phyloP scores from a whole-genome alignment of 345 rosid genomes.

The Eucalyptus melliodora region DNA sequence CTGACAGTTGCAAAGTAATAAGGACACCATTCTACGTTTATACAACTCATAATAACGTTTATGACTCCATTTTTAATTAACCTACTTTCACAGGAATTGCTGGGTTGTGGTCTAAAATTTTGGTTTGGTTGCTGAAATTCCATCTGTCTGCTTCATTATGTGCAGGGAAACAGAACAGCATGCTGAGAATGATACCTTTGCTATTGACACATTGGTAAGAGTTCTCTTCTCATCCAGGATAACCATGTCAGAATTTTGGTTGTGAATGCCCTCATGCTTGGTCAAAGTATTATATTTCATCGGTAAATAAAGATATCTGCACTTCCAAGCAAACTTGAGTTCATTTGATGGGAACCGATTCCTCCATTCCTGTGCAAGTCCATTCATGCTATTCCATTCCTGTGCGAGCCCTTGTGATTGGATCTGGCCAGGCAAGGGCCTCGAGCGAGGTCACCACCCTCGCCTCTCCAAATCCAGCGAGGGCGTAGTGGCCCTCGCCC shows the following conservation, averaged over 20 bases:
- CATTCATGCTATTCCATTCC: background rate
- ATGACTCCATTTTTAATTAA: background rate
- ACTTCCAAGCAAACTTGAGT: background rate
- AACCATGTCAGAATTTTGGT: background rate
- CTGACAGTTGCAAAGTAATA: background rate
- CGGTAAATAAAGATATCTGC: background rate
- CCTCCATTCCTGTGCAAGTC: background rate
- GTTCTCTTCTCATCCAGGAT: background rate
- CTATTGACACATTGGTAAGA: background rate
- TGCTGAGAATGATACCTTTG: background rate
- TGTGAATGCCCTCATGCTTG: background rate
- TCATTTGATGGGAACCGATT: background rate
- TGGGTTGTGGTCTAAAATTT: background rate
- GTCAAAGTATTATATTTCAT: background rate
- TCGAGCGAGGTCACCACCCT: too few species aligned
- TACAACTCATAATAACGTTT: background rate
- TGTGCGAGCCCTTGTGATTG: background rate
- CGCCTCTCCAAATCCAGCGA: too few species aligned
- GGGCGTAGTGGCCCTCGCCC: too few species aligned
- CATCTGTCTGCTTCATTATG: background rate
- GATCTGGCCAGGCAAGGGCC: too few species aligned
- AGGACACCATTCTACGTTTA: background rate
- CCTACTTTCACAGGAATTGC: background rate
- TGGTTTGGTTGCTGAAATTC: background rate
- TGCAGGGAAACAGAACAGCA: background rate